Base-by-base conservation (phyloP, 805 yeast species). In the Scheffersomyces amazonensis region DNA sequence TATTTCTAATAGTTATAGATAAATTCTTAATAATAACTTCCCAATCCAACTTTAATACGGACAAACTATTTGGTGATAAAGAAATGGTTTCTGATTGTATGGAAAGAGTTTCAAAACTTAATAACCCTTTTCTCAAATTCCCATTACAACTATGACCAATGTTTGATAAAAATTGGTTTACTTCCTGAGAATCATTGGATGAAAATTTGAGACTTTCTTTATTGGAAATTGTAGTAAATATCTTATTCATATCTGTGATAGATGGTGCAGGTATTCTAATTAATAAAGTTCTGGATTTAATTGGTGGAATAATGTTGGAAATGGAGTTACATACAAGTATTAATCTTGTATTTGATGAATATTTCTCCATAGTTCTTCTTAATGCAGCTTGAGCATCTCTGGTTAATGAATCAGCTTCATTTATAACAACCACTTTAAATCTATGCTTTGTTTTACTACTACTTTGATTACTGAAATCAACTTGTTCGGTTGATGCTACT, bases 371-470 rank as follows among this genome's bases (percentile, higher is more conserved):
- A 1, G 96, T 90, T 62, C 97, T 76, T 74, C 97, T 80, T 44
- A 90, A 67, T 0, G 97, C 97, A 3, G 96, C 95, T 57, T 90
- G 97, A 0, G 97, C 97, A 58, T 90, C 97, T 61, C 96, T 76
- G 16, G 89, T 82, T 44, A 90, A 69, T 5, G 87, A 78, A 47
- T 90, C 96, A 0, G 96, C 96, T 58, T 90, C 96, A 55, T 90
- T 89, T 34, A 90, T 89, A 11, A 90, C 75, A 18, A 87, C 95
- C 40, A 87, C 80, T 54, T 85, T 86, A 60, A 84, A 85, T 38
- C 85, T 66, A 51, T 81, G 78, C 35, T 53, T 61, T 17, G 46
- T 43, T 43, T 61, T 43, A 65, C 65, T 67, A 45, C 66, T 67
- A 52, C 51, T 66, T 50, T 68, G 72, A 60, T 64, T 68, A 35